These are phyloP conservation scores for Lepidopterella palustris DNA, from an alignment of 495 filamentous ascomycete genomes.

Conservation along the genomic window DNA sequence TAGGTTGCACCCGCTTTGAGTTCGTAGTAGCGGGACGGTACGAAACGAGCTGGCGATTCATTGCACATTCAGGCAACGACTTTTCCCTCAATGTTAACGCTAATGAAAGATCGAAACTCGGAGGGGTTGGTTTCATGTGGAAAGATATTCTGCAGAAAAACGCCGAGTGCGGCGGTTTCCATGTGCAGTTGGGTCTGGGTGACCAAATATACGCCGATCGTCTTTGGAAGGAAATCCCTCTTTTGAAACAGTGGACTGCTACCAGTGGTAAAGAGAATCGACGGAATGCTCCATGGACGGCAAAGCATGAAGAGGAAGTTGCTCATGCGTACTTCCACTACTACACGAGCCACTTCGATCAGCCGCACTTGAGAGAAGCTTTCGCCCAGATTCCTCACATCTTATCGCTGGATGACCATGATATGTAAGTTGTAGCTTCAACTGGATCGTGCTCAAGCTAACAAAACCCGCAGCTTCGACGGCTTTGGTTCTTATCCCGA, in stretches of 20 bases:
- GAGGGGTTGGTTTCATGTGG: constrained; percentile 94
- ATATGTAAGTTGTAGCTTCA: constrained; percentile 67
- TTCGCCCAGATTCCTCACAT: constrained; percentile 97
- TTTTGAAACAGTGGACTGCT: constrained; percentile 86
- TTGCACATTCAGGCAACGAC: constrained; percentile 91
- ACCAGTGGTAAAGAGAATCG: constrained; percentile 87
- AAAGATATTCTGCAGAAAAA: constrained; percentile 98
- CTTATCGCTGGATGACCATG: constrained; percentile 89
- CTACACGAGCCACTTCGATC: constrained; percentile 95
- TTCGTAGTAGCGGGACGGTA: constrained; percentile 90
- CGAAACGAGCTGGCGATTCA: constrained; percentile 94
- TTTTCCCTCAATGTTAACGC: constrained; percentile 81
- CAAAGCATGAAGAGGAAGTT: constrained; percentile 89
- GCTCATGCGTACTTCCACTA: constrained; percentile 97
- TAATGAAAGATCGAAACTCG: constrained; percentile 74
- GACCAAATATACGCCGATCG: constrained; percentile 95
- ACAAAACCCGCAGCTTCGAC: constrained; percentile 63
- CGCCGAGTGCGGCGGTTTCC: constrained; percentile 90
- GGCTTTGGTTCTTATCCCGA: constrained; percentile 97
- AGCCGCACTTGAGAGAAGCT: constrained; percentile 84
- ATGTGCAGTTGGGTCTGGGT: constrained; percentile 83
- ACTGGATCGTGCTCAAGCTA: neutral
- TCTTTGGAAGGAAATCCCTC: constrained; percentile 91
- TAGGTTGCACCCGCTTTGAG: constrained; percentile 94
- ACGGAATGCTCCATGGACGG: constrained; percentile 84